phyloP scores from a whole-genome alignment of 2,329 filamentous ascomycete species.

The Colletotrichum tropicicola region DNA sequence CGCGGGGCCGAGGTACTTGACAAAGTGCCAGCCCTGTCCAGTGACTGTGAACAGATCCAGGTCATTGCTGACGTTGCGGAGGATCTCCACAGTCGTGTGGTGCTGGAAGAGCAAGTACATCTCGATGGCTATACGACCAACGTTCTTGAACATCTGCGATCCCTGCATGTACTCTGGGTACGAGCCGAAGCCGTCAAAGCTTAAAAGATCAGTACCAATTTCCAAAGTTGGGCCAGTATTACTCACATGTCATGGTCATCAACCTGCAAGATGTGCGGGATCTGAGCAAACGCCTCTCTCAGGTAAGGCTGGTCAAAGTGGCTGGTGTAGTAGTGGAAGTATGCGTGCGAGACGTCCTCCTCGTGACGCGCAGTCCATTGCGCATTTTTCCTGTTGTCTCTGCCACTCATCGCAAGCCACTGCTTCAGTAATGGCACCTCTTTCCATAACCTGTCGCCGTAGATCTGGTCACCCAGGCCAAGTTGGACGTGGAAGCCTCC shows the following conservation, averaged over 20 bases:
- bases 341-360: slow-evolving; percentile 94
- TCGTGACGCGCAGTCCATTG: slow-evolving; percentile 95
- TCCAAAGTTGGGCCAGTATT: slow-evolving; percentile 31
- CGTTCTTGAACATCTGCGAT: slow-evolving; percentile 97
- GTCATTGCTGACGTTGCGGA: slow-evolving; percentile 89
- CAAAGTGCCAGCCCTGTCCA: slow-evolving; percentile 97
- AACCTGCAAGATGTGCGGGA: slow-evolving; percentile 90
- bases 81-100: slow-evolving; percentile 92
- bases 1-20: slow-evolving; percentile 93
- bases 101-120: slow-evolving; percentile 99
- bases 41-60: slow-evolving; percentile 95
- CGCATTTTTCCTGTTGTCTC: slow-evolving; percentile 90
- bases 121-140: slow-evolving; percentile 92
- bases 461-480: slow-evolving; percentile 93
- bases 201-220: too few relatives aligned
- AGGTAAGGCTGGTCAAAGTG: slow-evolving; percentile 98
- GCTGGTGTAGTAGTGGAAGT: slow-evolving; percentile 98
- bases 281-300: slow-evolving; percentile 95
- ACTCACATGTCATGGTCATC: slow-evolving; percentile 98
- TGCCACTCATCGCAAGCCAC: slow-evolving; percentile 92
- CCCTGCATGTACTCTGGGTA: slow-evolving; percentile 99
- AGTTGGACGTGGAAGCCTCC: slow-evolving; percentile 95
- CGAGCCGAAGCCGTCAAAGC: slow-evolving; percentile 96
- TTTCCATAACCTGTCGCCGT: slow-evolving; percentile 94
- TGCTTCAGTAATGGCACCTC: slow-evolving; percentile 93